These are phyloP conservation scores for Lactarius akahatsu DNA, from an alignment of 768 basidiomycete species.

Conservation along the genomic window DNA sequence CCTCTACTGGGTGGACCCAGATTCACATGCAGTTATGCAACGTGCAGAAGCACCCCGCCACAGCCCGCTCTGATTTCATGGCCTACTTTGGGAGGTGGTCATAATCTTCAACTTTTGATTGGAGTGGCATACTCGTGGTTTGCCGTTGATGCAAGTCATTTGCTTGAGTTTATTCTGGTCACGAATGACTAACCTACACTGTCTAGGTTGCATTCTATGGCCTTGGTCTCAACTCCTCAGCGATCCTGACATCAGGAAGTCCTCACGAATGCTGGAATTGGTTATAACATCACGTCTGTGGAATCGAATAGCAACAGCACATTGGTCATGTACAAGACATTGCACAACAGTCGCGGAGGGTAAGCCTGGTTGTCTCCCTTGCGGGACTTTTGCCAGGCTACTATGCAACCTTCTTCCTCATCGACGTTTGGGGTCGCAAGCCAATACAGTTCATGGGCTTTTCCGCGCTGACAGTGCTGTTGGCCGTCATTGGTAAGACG, in stretches of 20 bases:
- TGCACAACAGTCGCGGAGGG: conserved; percentile 68
- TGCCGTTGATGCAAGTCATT: conserved; percentile 68
- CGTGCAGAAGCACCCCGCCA: conserved; percentile 69
- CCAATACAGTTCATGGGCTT: conserved; percentile 82
- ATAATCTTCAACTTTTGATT: conserved; percentile 74
- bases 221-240: conserved; percentile 76
- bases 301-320: conserved; percentile 29
- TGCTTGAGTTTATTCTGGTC: background rate
- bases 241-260: conserved; percentile 61
- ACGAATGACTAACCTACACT: background rate
- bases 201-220: conserved; percentile 82
- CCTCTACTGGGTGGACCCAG: conserved; percentile 49
- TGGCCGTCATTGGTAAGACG: conserved; percentile 63
- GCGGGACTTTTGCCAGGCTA: conserved; percentile 85
- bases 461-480: conserved; percentile 58
- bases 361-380: conserved; percentile 71
- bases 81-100: conserved; percentile 66
- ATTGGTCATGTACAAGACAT: conserved; percentile 44
- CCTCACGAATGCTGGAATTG: conserved; percentile 53
- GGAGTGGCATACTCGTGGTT: conserved; percentile 87
- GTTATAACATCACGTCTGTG: conserved; percentile 30
- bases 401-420: conserved; percentile 58
- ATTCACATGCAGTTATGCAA: conserved; percentile 55
- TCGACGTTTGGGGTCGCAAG: conserved; percentile 80
- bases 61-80: conserved; percentile 61